A percentile compares a stretch with the other conserved stretches of the same genome.
Evolutionary conservation across 805 yeast genomes (phyloP).

Genomic region (Teunomyces aglyptinius): DNA sequence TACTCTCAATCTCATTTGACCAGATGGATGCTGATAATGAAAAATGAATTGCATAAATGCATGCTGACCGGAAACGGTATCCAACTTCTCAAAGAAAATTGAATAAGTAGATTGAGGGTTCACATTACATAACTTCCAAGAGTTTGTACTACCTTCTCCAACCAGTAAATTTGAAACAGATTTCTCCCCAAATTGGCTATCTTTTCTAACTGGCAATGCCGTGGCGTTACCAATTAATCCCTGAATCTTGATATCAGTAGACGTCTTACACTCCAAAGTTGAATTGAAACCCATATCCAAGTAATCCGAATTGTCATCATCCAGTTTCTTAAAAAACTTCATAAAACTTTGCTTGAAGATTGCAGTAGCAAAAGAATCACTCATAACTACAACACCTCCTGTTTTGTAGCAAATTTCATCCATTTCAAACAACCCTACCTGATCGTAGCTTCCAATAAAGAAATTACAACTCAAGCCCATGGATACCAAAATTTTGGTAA

Average conservation of each 20-base stretch:
- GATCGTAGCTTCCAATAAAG: constrained; percentile 68
- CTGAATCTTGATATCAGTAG: constrained; percentile 49
- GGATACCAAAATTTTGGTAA: constrained; percentile 47
- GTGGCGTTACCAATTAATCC: constrained; percentile 66
- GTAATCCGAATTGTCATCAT: constrained; percentile 21
- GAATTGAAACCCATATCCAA: constrained; percentile 58
- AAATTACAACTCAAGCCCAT: constrained; percentile 57
- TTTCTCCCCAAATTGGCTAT: constrained; percentile 18
- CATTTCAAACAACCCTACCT: constrained; percentile 68
- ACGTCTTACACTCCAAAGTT: constrained; percentile 54
- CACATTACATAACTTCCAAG: constrained; percentile 59
- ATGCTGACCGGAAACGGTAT: constrained; percentile 25
- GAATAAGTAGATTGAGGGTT: constrained; percentile 60
- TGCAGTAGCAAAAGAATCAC: constrained; percentile 65
- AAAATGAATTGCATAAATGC: constrained; percentile 53
- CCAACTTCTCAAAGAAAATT: constrained; percentile 52
- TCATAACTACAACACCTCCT: constrained; percentile 62
- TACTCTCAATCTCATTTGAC: constrained; percentile 56
- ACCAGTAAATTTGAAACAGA: constrained; percentile 31
- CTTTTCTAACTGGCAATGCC: constrained; percentile 36
- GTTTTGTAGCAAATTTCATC: constrained; percentile 53
- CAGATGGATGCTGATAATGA: constrained; percentile 61
- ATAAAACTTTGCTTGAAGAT: constrained; percentile 66
- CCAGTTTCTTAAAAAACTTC: constrained; percentile 45
- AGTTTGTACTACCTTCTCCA: constrained; percentile 53